Conservation (phyloP, 306 rosid species). For the Aeschynomene evenia region DNA sequence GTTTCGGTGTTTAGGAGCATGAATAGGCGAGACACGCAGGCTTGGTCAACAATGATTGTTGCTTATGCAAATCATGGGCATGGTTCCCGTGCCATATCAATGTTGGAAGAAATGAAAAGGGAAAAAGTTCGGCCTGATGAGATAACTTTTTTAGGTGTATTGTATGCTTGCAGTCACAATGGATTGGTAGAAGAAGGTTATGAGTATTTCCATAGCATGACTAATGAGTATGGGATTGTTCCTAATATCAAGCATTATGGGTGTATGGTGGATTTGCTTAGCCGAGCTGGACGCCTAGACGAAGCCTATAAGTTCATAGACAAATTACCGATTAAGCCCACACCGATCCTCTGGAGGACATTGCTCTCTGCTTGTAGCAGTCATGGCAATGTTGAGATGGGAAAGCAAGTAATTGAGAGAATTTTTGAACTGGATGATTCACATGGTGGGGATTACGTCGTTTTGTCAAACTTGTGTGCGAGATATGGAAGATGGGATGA, state of each 20-base stretch:
- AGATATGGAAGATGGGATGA: conserved; percentile 79
- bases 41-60: conserved; percentile 79
- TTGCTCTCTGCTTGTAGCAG: conserved; percentile 69
- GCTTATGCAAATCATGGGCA: conserved; percentile 80
- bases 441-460: conserved; percentile 86
- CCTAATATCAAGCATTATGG: conserved; percentile 82
- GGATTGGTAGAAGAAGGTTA: conserved; percentile 73
- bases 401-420: conserved; percentile 50
- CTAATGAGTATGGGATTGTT: conserved; percentile 49
- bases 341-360: conserved; percentile 77
- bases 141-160: conserved; percentile 66
- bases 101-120: conserved; percentile 71
- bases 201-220: conserved; percentile 61
- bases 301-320: conserved; percentile 76
- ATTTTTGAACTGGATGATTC: conserved; percentile 71
- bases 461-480: conserved; percentile 76
- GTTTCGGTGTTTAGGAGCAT: conserved; percentile 58
- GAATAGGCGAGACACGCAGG: conserved; percentile 69
- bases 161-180: conserved; percentile 80
- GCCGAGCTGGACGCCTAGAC: conserved; percentile 66
- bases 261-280: conserved; percentile 84
- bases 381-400: conserved; percentile 75
- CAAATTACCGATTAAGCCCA: conserved; percentile 58
- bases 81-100: conserved; percentile 50
- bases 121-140: conserved; percentile 64